Percentiles rank a stretch among this genome's conserved stretches.
Evolutionary conservation across 345 rosid genomes (phyloP).

Genomic region (Eucalyptus dawsonii): DNA sequence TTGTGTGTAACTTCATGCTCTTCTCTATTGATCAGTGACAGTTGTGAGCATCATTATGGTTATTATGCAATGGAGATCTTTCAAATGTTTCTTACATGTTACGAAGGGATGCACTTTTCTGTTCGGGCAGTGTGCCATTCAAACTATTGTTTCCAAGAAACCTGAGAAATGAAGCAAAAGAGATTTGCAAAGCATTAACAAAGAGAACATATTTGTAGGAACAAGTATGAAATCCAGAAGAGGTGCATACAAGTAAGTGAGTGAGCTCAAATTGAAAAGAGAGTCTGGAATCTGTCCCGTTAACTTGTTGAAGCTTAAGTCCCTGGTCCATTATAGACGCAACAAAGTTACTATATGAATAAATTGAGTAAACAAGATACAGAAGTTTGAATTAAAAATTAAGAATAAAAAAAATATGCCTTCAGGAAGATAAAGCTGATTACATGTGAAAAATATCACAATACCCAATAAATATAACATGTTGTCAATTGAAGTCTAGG

Average conservation of each 20-base stretch:
- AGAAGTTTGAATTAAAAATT: background rate
- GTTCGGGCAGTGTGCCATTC: conserved; percentile 40
- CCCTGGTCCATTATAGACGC: conserved; percentile 8
- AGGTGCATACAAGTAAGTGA: conserved; percentile 31
- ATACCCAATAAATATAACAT: background rate
- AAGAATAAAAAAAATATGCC: background rate
- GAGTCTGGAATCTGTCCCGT: conserved; percentile 18
- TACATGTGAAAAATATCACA: background rate
- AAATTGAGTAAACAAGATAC: background rate
- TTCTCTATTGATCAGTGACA: background rate
- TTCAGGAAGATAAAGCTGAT: background rate
- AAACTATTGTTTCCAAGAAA: conserved; percentile 51
- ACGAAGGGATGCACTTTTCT: conserved; percentile 23
- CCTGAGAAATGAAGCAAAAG: conserved; percentile 19
- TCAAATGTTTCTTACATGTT: conserved; percentile 32
- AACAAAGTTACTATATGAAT: background rate
- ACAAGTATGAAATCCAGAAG: background rate
- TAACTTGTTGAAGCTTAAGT: conserved; percentile 23
- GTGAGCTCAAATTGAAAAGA: conserved; percentile 28
- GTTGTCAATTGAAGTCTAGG: background rate
- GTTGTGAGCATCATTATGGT: background rate
- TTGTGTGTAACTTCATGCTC: background rate
- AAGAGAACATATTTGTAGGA: background rate
- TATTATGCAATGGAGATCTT: background rate
- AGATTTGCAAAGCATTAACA: background rate